These are phyloP conservation scores for Viridothelium virens DNA, from an alignment of 495 filamentous ascomycete species.

Conservation along the genomic window DNA sequence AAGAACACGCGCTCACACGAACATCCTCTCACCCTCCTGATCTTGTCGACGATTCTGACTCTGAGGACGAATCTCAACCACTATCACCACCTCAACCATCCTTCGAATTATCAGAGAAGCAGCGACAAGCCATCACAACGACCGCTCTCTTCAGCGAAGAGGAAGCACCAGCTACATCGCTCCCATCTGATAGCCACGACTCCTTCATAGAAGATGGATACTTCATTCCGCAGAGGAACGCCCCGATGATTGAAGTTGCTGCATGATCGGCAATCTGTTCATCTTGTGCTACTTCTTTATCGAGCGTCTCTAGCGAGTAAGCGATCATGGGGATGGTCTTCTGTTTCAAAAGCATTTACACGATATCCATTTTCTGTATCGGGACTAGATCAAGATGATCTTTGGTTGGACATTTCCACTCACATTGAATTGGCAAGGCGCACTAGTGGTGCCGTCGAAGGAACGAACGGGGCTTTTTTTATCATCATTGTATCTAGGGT, in stretches of 20 bases:
- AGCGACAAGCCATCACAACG: constrained; percentile 47
- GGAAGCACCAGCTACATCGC: background rate
- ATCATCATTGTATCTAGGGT: background rate
- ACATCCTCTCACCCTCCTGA: constrained; percentile 68
- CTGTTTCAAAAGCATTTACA: constrained; percentile 3
- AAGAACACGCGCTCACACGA: constrained; percentile 61
- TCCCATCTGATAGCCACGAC: constrained; percentile 20
- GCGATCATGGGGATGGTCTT: constrained; percentile 11
- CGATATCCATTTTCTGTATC: background rate
- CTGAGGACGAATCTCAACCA: constrained; percentile 69
- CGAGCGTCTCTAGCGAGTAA: constrained; percentile 8
- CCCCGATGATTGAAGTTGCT: constrained; percentile 26
- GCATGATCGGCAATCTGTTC: constrained; percentile 1
- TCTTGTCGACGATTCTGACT: constrained; percentile 60
- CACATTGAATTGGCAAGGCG: background rate
- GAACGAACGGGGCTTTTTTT: background rate
- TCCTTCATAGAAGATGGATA: constrained; percentile 24
- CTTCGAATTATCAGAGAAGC: constrained; percentile 62
- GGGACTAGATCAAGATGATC: background rate
- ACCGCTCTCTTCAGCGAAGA: constrained; percentile 42
- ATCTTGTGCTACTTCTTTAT: constrained; percentile 3
- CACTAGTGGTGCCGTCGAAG: background rate
- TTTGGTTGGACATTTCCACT: background rate
- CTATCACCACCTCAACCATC: constrained; percentile 68
- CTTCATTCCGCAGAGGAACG: constrained; percentile 28